Conservation (phyloP, 352 stramenopile genomes). For the Phytophthora fragariae region DNA sequence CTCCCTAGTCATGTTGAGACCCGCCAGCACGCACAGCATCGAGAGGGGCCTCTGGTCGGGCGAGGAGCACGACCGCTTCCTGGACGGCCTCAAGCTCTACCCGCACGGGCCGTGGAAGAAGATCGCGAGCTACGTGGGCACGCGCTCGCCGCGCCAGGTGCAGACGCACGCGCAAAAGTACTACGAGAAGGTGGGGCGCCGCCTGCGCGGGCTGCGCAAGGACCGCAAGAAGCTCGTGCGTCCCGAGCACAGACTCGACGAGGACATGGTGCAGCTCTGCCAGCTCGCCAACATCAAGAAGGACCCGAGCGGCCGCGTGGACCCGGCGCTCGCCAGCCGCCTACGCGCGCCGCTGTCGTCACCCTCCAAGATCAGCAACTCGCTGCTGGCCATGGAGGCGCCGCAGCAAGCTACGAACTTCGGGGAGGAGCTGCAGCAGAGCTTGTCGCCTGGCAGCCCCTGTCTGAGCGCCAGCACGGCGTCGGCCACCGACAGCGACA, state of each 20-base stretch:
- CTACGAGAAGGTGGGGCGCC: conserved; percentile 59
- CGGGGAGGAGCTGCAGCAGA: conserved; percentile 26
- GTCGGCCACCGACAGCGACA: conserved; percentile 20
- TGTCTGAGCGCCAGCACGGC: conserved; percentile 22
- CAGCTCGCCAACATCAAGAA: conserved; percentile 40
- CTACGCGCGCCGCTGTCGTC: conserved; percentile 40
- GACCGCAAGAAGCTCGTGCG: conserved; percentile 54
- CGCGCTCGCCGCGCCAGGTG: conserved; percentile 60
- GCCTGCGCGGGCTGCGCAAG: conserved; percentile 50
- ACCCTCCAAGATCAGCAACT: conserved; percentile 30
- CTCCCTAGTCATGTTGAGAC: conserved; percentile 25
- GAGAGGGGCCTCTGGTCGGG: conserved; percentile 54
- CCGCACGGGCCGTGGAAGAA: conserved; percentile 62
- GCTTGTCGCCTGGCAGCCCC: conserved; percentile 13
- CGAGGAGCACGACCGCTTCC: conserved; percentile 69
- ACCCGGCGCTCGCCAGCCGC: conserved; percentile 24
- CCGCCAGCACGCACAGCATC: conserved; percentile 19
- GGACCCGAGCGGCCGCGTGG: conserved; percentile 21
- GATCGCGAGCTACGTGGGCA: conserved; percentile 56
- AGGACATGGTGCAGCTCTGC: conserved; percentile 53
- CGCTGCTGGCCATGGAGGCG: conserved; percentile 18
- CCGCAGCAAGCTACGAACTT: conserved; percentile 22
- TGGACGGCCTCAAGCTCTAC: conserved; percentile 58
- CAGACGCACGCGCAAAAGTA: conserved; percentile 72
- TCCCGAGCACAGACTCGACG: conserved; percentile 45